These are phyloP conservation scores for Colletotrichum viniferum DNA, from an alignment of 2,329 filamentous ascomycete genomes.

Conservation along the genomic window DNA sequence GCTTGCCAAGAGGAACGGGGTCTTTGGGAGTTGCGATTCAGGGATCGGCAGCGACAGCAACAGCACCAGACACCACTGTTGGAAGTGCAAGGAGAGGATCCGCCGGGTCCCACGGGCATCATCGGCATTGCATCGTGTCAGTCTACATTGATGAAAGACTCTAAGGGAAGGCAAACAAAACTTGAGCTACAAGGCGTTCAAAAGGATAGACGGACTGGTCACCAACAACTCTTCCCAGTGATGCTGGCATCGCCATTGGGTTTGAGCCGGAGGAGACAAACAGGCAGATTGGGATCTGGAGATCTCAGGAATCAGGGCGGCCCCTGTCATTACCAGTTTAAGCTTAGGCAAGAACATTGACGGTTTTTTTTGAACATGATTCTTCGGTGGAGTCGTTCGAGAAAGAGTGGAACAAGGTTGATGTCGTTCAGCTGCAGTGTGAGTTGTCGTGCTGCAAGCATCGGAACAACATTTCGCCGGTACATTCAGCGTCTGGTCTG, in stretches of 20 bases:
- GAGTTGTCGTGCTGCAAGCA: neutral
- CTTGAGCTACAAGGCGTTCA: neutral
- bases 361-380: neutral
- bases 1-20: constrained; percentile 29
- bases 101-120: neutral
- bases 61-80: constrained; percentile 36
- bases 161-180: neutral
- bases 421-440: neutral
- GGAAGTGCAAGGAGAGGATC: constrained; percentile 37
- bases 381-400: neutral
- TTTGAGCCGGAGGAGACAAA: neutral
- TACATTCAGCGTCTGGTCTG: neutral
- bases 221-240: neutral
- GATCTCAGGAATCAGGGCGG: neutral
- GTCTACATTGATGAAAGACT: neutral
- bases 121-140: neutral
- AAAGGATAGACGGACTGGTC: neutral
- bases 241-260: neutral
- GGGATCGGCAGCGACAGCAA: constrained; percentile 32
- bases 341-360: neutral
- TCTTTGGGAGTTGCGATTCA: constrained; percentile 41
- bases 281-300: neutral
- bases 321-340: neutral
- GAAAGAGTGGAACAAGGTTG: constrained; percentile 4
- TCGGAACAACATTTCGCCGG: constrained; percentile 10